phyloP scores from a whole-genome alignment of 108 stramenopile genomes.

The Fistulifera solaris region DNA sequence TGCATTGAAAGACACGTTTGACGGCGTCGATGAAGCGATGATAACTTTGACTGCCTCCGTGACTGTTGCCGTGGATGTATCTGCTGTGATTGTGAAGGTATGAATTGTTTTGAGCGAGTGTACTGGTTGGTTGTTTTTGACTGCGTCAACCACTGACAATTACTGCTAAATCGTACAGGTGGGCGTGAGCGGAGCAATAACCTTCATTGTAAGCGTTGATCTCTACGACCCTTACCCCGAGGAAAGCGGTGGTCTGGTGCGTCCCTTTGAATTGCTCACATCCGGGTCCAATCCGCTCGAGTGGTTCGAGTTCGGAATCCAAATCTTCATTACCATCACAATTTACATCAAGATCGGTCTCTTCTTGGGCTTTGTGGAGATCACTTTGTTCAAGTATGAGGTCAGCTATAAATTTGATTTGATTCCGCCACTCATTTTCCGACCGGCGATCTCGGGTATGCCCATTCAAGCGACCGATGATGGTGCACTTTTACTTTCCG shows the following conservation, averaged over 20 bases:
- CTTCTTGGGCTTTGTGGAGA: background rate
- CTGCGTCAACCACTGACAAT: too few species aligned
- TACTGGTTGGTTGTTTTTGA: too few species aligned
- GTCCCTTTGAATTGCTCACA: conserved; percentile 19
- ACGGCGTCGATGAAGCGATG: conserved; percentile 23
- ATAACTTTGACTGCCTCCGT: conserved; percentile 13
- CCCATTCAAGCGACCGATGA: background rate
- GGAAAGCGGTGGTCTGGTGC: conserved; percentile 18
- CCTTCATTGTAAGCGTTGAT: conserved; percentile 17
- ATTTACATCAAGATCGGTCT: conserved; percentile 10
- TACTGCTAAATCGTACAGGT: too few species aligned
- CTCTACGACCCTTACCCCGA: conserved; percentile 25
- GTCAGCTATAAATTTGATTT: background rate
- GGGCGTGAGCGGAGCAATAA: conserved; percentile 14
- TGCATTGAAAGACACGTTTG: conserved; percentile 24
- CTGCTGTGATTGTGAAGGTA: conserved; percentile 19
- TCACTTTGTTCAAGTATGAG: background rate
- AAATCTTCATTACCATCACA: conserved; percentile 14
- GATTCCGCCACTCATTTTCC: background rate
- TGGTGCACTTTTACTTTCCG: background rate
- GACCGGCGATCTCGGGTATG: background rate
- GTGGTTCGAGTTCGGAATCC: conserved; percentile 28
- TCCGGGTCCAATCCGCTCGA: conserved; percentile 13
- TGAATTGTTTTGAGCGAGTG: too few species aligned
- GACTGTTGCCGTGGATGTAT: conserved; percentile 3